Base-by-base conservation (phyloP, 2,329 filamentous ascomycete species). In the Didymella pinodella region DNA sequence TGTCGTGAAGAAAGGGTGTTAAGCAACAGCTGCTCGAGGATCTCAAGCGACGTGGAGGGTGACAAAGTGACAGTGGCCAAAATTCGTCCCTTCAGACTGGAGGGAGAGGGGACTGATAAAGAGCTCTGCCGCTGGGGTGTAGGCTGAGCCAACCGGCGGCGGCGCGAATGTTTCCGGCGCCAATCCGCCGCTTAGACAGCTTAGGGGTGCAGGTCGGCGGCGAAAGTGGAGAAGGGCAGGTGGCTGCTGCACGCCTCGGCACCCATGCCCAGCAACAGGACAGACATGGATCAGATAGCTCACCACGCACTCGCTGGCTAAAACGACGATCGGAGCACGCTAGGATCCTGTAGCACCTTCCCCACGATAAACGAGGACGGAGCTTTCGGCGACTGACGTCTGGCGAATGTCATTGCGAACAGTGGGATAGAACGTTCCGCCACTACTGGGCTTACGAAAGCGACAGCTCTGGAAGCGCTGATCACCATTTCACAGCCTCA, bases 321-420 rank as follows among this genome's bases (percentile, higher is more conserved):
- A 36, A 31, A 48, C 59, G 50, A 48, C 55, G 48, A 63, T 67
- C 59, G 45, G 36, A 60, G 48, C 51, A 55, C 66, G 62, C 63
- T 67, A 65, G 55, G 54, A 69, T 67, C 65, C 63, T 52, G 66
- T 65, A 61, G 58, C 57, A 66, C 64, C 55, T 48, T 54, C 54
- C 62, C 50, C 58, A 54, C 65, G 67, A 67, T 69, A 62, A 61
- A 64, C 65, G 65, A 69, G 58, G 58, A 51, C 55, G 60, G 41
- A 49, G 32, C 47, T 46, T 53, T 43, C 54, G 55, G 57, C 48
- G 57, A 60, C 43, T 56, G 49, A 57, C 57, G 52, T 52, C 52
- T 34, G 29, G 52, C 47, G 22, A 38, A 45, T 48, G 7, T 36
- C 36, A 48, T 38, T 25, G 46, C 32, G 22, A 48, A 32, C 46